Conservation (phyloP, 768 basidiomycete species). For the Serendipita vermifera region DNA sequence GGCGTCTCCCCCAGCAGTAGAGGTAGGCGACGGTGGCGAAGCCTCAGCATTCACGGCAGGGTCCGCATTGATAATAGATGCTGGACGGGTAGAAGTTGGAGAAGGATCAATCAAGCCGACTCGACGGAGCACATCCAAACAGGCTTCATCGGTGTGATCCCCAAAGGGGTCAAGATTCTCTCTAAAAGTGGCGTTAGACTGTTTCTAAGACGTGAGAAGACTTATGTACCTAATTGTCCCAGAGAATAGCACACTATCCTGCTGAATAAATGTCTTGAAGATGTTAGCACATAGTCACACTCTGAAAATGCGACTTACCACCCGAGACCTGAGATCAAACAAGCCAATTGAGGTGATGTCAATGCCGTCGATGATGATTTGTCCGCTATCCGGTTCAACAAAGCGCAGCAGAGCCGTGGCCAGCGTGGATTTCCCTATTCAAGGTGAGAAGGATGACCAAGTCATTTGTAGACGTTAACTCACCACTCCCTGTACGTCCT, state of each 20-base stretch:
- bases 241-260: slow-evolving; percentile 45
- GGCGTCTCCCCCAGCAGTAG: slow-evolving; percentile 19
- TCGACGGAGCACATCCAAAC: slow-evolving; percentile 64
- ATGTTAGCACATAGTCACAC: slow-evolving; percentile 15
- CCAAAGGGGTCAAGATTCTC: slow-evolving; percentile 30
- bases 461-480: not conserved
- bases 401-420: slow-evolving; percentile 12
- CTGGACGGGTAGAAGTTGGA: slow-evolving; percentile 32
- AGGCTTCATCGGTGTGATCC: slow-evolving; percentile 72
- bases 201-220: not conserved
- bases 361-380: slow-evolving; percentile 74
- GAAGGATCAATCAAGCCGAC: slow-evolving; percentile 65
- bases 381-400: slow-evolving; percentile 49
- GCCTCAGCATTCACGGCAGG: slow-evolving; percentile 27
- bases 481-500: slow-evolving; percentile 51
- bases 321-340: slow-evolving; percentile 59
- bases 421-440: slow-evolving; percentile 33
- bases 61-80: slow-evolving; percentile 35
- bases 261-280: slow-evolving; percentile 28
- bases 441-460: not conserved
- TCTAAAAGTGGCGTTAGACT: slow-evolving; percentile 9
- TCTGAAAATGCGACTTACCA: slow-evolving; percentile 8
- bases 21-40: slow-evolving; percentile 36
- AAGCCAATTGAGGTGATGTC: slow-evolving; percentile 78
- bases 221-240: slow-evolving; percentile 55